Conservation (phyloP, 352 stramenopile species). For the Globisporangium ultimum region DNA sequence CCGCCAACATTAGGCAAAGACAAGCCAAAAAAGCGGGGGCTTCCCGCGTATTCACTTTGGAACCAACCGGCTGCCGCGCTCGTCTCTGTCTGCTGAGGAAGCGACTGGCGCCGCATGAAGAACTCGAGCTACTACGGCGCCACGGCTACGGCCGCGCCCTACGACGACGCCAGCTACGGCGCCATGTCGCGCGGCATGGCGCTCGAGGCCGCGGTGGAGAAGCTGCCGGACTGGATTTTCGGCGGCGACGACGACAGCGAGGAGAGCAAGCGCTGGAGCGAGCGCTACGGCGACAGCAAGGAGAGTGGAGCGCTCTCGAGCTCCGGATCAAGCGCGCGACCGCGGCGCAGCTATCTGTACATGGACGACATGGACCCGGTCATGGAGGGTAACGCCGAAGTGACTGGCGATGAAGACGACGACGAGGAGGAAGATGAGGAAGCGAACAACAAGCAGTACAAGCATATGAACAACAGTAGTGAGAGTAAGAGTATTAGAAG, state of each 20-base stretch:
- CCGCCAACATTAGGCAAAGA: neutral
- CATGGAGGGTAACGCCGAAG: neutral
- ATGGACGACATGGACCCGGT: slow-evolving; percentile 17
- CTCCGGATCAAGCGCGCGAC: slow-evolving; percentile 9
- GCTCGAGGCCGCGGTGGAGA: slow-evolving; percentile 67
- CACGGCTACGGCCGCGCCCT: slow-evolving; percentile 15
- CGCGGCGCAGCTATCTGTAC: slow-evolving; percentile 13
- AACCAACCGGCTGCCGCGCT: slow-evolving; percentile 11
- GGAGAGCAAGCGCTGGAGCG: slow-evolving; percentile 12
- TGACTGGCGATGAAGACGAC: neutral
- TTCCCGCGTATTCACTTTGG: slow-evolving; percentile 1
- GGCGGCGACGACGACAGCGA: slow-evolving; percentile 21
- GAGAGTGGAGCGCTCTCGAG: neutral
- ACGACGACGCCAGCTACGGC: slow-evolving; percentile 11
- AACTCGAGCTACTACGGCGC: slow-evolving; percentile 17
- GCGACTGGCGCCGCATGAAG: slow-evolving; percentile 8
- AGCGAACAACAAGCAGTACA: slow-evolving; percentile 8
- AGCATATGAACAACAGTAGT: slow-evolving; percentile 1
- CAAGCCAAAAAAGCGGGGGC: neutral
- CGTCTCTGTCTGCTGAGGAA: slow-evolving; percentile 1
- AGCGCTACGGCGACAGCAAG: slow-evolving; percentile 14
- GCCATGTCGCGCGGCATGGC: slow-evolving; percentile 51
- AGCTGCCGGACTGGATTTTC: slow-evolving; percentile 67
- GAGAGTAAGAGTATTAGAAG: slow-evolving; percentile 14
- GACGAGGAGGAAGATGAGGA: slow-evolving; percentile 4